Evolutionary conservation across 2,329 filamentous ascomycete genomes (phyloP), one percentile per base, ranked within the genome.

Genomic region (Exophiala oligosperma): DNA sequence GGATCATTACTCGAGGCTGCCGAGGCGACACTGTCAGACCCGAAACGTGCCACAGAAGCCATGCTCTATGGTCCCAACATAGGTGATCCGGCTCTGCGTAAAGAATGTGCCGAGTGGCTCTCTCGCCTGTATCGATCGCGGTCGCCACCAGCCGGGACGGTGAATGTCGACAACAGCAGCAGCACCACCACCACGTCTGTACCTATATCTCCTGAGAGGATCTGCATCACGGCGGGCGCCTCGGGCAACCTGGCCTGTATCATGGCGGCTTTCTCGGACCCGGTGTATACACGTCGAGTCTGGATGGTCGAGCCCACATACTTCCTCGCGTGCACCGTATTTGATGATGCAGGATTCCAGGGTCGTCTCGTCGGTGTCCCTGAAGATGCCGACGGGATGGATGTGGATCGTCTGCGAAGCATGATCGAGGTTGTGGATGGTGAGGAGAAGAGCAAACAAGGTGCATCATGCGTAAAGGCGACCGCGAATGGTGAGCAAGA

Each of bases 21-120:
- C 21, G 54, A 56, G n/a, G 46, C 46, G 3, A 53, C 50, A 29
- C 50, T 53, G 21, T 53, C 38, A 6, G 21, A 40, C 40, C 49
- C 55, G 23, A 38, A 32, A 41, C 40, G 48, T 14, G 55, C 55
- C 12, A 57, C 55, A 1, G 49, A 52, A 1, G 88, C 81, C 21
- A 80, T 96, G 41, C 80, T 87, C 57, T 96, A 96, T 68, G 92
- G 88, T 0, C 87, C 91, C 0, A 90, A 94, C 70, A 76, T 83
- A 40, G 92, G 92, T 24, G 88, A 88, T 67, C 75, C 81, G 61
- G 84, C 85, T 17, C 78, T 93, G 40, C 82, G 90, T 11, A 77
- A 83, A 60, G 80, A 83, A 37, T 73, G 95, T 29, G 87, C 90
- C 2, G 69, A 73, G 37, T 96, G 90, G 89, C 77, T 96, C 38